Percentiles rank a stretch among this genome's conserved stretches.
phyloP scores from a whole-genome alignment of 495 filamentous ascomycete species.

The Podospora anserina region DNA sequence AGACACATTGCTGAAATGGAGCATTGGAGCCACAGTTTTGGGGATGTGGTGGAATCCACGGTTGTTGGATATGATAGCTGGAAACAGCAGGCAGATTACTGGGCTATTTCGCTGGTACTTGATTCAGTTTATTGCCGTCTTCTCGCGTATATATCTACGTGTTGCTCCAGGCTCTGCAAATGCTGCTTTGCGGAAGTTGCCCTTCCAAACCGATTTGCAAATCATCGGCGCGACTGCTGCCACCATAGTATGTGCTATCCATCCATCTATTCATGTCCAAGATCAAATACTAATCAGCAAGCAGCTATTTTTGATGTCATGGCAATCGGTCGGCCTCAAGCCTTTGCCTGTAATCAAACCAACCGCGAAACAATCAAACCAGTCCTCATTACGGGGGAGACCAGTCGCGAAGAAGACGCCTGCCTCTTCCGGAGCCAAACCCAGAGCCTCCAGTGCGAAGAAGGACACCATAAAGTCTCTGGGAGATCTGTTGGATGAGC shows the following conservation, averaged over 20 bases:
- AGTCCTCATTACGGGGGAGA: not conserved
- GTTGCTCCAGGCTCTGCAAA: constrained; percentile 41
- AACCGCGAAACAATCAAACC: not conserved
- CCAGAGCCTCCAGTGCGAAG: not conserved
- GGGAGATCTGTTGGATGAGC: constrained; percentile 44
- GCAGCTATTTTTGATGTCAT: constrained; percentile 45
- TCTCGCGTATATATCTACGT: constrained; percentile 54
- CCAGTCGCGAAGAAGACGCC: not conserved
- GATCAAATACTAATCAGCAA: constrained; percentile 15
- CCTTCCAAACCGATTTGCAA: constrained; percentile 47
- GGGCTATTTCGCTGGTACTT: constrained; percentile 68
- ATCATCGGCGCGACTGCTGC: constrained; percentile 53
- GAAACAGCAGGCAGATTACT: constrained; percentile 59
- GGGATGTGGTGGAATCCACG: constrained; percentile 77
- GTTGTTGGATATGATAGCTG: constrained; percentile 60
- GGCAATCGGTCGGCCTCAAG: constrained; percentile 50
- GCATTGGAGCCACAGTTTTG: constrained; percentile 51
- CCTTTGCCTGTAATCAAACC: constrained; percentile 55
- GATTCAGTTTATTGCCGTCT: constrained; percentile 60
- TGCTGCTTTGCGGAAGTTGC: not conserved
- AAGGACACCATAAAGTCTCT: constrained; percentile 32
- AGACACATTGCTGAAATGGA: constrained; percentile 44
- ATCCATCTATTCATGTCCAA: constrained; percentile 15
- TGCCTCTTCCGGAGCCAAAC: not conserved
- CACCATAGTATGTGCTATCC: constrained; percentile 48